Base-by-base conservation (phyloP, 2,329 filamentous ascomycete genomes). In the Fusarium sp. region DNA sequence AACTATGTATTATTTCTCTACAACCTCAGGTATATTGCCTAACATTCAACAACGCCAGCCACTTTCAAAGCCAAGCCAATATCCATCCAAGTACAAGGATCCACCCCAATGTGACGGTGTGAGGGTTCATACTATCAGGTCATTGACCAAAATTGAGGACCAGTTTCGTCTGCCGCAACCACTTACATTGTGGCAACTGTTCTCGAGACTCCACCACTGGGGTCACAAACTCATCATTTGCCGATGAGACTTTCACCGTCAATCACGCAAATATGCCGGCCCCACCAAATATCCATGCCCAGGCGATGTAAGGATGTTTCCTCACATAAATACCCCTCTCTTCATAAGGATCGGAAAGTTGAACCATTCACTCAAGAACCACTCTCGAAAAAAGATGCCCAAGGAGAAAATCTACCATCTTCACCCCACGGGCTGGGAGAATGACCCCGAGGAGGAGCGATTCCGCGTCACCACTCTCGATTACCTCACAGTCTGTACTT, bases 391-490 rank as follows among this genome's bases (percentile, higher is more conserved):
- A 30, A 30, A 11, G 56, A 78, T 79, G 77, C 71, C 76, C 2
- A 71, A 68, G 46, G 37, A 74, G 44, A 49, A 78, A 3, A 61
- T 72, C 9, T 74, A 68, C 33, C 56, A 76, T 17, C 67, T 81
- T 10, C 77, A 72, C 39, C 78, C 79, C 1, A 46, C 54, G 0
- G 78, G 77, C 1, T 81, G 78, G 78, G 77, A 81, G 49, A 73
- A 70, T n/a, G 76, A 79, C 33, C 75, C 76, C 0, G 72, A 76
- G 7, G 78, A 80, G 49, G 78, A 81, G 62, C 70, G 74, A 2
- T 76, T 78, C 62, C 77, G 75, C 51, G 61, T 81, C 22, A 78
- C 78, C 2, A 80, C 75, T 0, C 74, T 82, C 6, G 78, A 81
- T 73, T 77, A 79, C 39, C 55, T 79, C 32, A 71, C 75, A 0